These are phyloP conservation scores for Saccharomyces mikatae DNA, from an alignment of 805 yeast genomes.

Conservation along the genomic window DNA sequence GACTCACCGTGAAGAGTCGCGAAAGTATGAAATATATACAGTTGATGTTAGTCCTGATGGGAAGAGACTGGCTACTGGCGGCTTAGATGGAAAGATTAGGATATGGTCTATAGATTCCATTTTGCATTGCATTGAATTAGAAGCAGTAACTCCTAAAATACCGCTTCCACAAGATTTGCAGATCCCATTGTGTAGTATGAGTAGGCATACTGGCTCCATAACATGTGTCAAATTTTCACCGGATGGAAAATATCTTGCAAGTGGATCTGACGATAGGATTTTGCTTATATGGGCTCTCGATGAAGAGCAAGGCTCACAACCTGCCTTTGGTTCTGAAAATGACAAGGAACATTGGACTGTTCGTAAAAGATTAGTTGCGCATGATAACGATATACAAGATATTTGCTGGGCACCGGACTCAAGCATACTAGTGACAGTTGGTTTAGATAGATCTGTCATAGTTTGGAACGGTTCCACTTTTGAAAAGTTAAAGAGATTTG, in stretches of 20 bases:
- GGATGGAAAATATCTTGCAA: conserved; percentile 80
- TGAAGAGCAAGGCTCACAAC: conserved; percentile 39
- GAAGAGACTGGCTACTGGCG: conserved; percentile 83
- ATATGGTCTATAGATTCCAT: conserved; percentile 73
- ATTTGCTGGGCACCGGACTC: conserved; percentile 98
- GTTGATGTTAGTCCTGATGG: conserved; percentile 78
- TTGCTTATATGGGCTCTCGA: conserved; percentile 90
- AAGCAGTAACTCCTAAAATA: conserved; percentile 27
- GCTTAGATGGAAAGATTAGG: conserved; percentile 83
- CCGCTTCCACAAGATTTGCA: conserved; percentile 15
- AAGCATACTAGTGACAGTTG: conserved; percentile 82
- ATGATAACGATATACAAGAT: conserved; percentile 95
- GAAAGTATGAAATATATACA: conserved; percentile 78
- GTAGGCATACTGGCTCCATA: conserved; percentile 93
- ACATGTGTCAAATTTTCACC: conserved; percentile 91
- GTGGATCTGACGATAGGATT: conserved; percentile 93
- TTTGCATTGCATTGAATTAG: conserved; percentile 10
- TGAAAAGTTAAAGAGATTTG: conserved; percentile 80
- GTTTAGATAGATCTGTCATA: conserved; percentile 84
- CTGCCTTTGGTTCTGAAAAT: conserved; percentile 62
- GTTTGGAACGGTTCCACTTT: conserved; percentile 89
- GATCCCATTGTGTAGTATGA: conserved; percentile 79
- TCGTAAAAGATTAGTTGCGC: conserved; percentile 85
- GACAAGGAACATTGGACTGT: conserved; percentile 94
- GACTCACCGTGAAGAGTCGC: conserved; percentile 65